These are phyloP conservation scores for Diplodia mutila DNA, from an alignment of 2,329 filamentous ascomycete genomes.

Conservation along the genomic window DNA sequence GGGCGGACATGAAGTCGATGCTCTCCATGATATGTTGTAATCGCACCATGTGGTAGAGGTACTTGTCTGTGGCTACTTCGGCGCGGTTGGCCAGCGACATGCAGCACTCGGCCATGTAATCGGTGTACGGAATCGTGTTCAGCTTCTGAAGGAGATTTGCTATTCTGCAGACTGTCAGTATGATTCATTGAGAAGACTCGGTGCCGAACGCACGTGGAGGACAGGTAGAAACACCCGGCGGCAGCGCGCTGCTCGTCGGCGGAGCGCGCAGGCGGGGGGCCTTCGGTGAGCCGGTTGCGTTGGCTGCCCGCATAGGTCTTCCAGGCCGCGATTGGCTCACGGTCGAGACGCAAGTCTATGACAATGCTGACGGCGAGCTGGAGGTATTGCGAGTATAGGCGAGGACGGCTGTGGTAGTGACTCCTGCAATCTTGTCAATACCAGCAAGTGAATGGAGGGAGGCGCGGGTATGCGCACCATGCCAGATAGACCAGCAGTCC, in stretches of 20 bases:
- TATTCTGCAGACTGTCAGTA: conserved; percentile 36
- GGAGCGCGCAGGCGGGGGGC: neutral
- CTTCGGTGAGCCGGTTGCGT: neutral
- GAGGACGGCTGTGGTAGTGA: conserved; percentile 38
- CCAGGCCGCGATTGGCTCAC: conserved; percentile 28
- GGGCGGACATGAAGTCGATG: neutral
- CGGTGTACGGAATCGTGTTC: conserved; percentile 41
- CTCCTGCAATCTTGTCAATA: conserved; percentile 30
- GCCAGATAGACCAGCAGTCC: conserved; percentile 43
- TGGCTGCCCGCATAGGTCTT: conserved; percentile 20
- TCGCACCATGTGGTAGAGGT: neutral
- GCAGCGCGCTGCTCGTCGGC: neutral
- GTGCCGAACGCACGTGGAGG: neutral
- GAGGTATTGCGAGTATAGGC: conserved; percentile 38
- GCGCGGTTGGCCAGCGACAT: conserved; percentile 35
- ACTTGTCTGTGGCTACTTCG: neutral
- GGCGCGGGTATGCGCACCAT: conserved; percentile 33
- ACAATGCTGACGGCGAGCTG: conserved; percentile 39
- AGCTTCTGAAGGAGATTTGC: conserved; percentile 45
- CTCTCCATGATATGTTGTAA: neutral
- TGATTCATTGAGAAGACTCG: neutral
- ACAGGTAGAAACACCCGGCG: neutral
- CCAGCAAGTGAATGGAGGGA: neutral
- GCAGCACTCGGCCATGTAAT: conserved; percentile 44
- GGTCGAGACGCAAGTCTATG: conserved; percentile 38